Conservation (phyloP, 1,139 yeast genomes). For the Williopsis jadinii region DNA sequence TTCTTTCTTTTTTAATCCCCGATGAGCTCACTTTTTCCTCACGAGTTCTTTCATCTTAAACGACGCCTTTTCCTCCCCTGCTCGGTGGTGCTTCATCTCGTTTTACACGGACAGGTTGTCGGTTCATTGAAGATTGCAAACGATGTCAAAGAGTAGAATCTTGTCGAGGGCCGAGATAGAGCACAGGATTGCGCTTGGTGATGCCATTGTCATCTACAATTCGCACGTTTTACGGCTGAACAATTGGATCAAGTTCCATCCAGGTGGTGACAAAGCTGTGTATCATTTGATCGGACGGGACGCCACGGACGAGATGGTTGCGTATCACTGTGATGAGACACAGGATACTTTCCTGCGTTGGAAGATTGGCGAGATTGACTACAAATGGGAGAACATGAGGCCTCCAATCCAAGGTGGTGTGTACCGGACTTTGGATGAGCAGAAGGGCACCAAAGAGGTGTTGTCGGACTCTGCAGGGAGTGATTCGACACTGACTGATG, state of each 20-base stretch:
- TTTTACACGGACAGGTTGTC: too few species aligned
- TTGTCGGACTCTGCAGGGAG: background rate
- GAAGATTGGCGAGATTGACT: conserved; percentile 56
- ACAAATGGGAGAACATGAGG: conserved; percentile 62
- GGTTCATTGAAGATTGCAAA: background rate
- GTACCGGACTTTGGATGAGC: conserved; percentile 29
- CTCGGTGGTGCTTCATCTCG: too few species aligned
- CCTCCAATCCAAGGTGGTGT: conserved; percentile 89
- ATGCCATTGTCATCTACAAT: conserved; percentile 61
- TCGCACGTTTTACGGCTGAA: conserved; percentile 56
- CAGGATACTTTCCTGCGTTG: conserved; percentile 41
- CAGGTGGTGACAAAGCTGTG: conserved; percentile 86
- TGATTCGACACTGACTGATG: background rate
- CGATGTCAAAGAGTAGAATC: conserved; percentile 18
- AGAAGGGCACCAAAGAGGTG: conserved; percentile 1
- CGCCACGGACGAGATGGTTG: conserved; percentile 86
- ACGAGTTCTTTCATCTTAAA: too few species aligned
- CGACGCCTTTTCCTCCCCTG: too few species aligned
- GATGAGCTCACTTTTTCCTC: too few species aligned
- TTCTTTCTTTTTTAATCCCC: too few species aligned
- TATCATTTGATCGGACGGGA: conserved; percentile 82
- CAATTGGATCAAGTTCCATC: conserved; percentile 66
- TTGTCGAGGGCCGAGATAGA: conserved; percentile 33
- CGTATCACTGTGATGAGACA: conserved; percentile 65
- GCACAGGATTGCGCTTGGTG: conserved; percentile 58